A percentile compares a stretch with the other conserved stretches of the same genome.
Conservation (phyloP, 1,139 yeast species). For the Kazachstania sp. region DNA sequence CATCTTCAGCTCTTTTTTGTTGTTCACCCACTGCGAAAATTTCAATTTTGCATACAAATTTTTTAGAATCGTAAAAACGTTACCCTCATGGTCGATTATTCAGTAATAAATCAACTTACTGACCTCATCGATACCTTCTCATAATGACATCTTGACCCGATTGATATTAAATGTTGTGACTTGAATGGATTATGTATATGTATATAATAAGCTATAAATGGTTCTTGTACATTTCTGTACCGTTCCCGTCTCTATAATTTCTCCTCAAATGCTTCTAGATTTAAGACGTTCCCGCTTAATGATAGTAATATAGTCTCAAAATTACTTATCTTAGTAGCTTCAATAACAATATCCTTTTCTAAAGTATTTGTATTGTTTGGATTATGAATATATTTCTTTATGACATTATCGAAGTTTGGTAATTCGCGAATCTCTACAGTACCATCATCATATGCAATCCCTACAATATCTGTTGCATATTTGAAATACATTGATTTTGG, state of each 20-base stretch:
- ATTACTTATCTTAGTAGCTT: slow-evolving; percentile 7
- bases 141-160: not conserved
- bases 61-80: not conserved
- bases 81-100: not conserved
- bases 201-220: not conserved
- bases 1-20: not conserved
- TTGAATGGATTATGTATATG: not conserved
- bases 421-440: slow-evolving; percentile 21
- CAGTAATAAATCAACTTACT: not conserved
- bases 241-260: not conserved
- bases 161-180: too few relatives aligned
- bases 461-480: slow-evolving; percentile 16
- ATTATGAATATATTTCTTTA: slow-evolving; percentile 15
- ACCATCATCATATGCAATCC: slow-evolving; percentile 21
- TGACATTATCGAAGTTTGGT: slow-evolving; percentile 12
- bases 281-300: slow-evolving; percentile 8
- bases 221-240: not conserved
- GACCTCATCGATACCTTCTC: not conserved
- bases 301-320: slow-evolving; percentile 8
- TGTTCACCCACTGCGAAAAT: not conserved
- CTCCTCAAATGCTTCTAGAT: slow-evolving; percentile 7
- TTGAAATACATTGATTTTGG: slow-evolving; percentile 20
- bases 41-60: not conserved
- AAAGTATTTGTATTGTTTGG: not conserved
- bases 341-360: slow-evolving; percentile 4